Evolutionary conservation across 1,284 basidiomycete species (phyloP).

Genomic region (Termitomyces sp.): DNA sequence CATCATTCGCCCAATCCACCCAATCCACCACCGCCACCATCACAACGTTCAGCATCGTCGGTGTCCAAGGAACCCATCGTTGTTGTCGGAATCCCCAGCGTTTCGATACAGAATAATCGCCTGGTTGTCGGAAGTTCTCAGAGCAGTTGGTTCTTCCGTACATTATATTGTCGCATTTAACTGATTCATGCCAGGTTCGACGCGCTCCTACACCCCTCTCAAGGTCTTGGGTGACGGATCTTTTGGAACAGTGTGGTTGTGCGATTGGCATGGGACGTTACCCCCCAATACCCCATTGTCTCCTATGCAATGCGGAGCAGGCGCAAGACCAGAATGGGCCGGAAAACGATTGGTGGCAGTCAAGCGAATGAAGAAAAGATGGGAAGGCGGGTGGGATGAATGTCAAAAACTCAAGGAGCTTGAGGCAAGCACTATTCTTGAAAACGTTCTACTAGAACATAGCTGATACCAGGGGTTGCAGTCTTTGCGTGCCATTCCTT

Average conservation of each 20-base stretch:
- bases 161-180: constrained; percentile 8
- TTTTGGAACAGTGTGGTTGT: constrained; percentile 97
- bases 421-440: constrained; percentile 59
- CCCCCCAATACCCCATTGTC: constrained; percentile 83
- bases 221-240: constrained; percentile 95
- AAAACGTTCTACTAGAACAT: constrained; percentile 14
- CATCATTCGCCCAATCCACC: constrained; percentile 23
- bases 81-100: constrained; percentile 68
- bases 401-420: constrained; percentile 95
- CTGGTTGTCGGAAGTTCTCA: constrained; percentile 68
- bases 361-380: constrained; percentile 97
- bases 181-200: constrained; percentile 39
- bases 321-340: constrained; percentile 88
- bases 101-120: constrained; percentile 59
- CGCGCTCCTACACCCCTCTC: constrained; percentile 62
- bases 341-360: constrained; percentile 95
- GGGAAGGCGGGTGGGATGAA: constrained; percentile 97
- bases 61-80: constrained; percentile 52
- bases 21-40: constrained; percentile 22
- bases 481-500: constrained; percentile 91
- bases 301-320: constrained; percentile 87
- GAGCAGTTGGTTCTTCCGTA: constrained; percentile 47
- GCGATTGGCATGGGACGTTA: constrained; percentile 97
- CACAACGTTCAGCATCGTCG: constrained; percentile 25
- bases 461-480: constrained; percentile 29